Base-by-base conservation (phyloP, 2,329 filamentous ascomycete genomes). In the Alternaria arbusti region DNA sequence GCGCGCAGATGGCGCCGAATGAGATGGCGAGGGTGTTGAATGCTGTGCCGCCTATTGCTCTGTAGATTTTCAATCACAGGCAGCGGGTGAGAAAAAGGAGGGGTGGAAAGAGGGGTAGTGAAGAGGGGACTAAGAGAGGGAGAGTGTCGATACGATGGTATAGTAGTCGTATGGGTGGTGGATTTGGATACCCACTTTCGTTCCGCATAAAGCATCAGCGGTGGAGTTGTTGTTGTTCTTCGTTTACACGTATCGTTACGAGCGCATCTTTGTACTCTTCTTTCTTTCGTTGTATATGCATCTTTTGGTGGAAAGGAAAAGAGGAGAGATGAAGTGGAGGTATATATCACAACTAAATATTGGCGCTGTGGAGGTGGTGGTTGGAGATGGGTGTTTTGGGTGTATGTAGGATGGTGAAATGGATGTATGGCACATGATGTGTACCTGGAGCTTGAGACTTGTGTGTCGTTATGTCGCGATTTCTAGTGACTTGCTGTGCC, bases 1-100 rank as follows among this genome's bases (percentile, higher is more conserved):
- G 86, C 44, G 84, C 82, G 58, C 83, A 83, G 23, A 82, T 89
- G 77, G 82, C 86, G 43, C 79, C 81, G 59, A 78, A 74, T 45
- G 83, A 84, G 66, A 75, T 82, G 26, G 75, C 74, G 44, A 74
- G 74, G 44, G 52, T 84, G 17, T 64, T 85, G 61, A 77, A 78
- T 47, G 44, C 69, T 5, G 59, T 79, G 5, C 76, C 76, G 52
- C 69, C 71, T 26, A 47, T 76, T 54, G 58, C 47, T 11, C 3
- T 62, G 28, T 68, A 58, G 40, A 10, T 10, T n/a, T n/a, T n/a
- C n/a, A n/a, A n/a, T n/a, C n/a, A n/a, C n/a, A n/a, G n/a, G n/a
- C n/a, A n/a, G n/a, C n/a, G n/a, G n/a, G n/a, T n/a, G n/a, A n/a
- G n/a, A n/a, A n/a, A n/a, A n/a, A n/a, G n/a, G n/a, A n/a, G n/a